A percentile compares a stretch with the other conserved stretches of the same genome.
phyloP scores from a whole-genome alignment of 352 stramenopile species.

The Lagenidium sp. region DNA sequence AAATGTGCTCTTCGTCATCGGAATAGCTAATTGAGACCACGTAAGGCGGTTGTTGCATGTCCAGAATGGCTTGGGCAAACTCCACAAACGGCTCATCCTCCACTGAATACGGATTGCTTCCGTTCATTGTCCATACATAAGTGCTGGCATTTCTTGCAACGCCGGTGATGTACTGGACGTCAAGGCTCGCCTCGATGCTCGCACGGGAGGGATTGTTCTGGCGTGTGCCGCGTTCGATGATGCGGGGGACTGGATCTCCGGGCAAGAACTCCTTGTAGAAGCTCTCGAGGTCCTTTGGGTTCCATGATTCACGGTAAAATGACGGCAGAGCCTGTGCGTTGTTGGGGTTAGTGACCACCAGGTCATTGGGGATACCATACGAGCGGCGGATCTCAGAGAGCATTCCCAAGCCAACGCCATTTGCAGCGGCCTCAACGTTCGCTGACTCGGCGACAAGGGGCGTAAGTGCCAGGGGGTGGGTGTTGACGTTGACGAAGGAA shows the following conservation, averaged over 20 bases:
- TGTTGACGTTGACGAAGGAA: not conserved
- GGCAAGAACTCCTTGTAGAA: constrained; percentile 55
- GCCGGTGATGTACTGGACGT: constrained; percentile 88
- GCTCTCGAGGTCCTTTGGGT: constrained; percentile 31
- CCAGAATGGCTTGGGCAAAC: constrained; percentile 61
- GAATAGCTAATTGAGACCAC: constrained; percentile 89
- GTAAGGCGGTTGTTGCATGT: constrained; percentile 55
- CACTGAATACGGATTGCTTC: constrained; percentile 78
- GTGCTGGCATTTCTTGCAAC: constrained; percentile 71
- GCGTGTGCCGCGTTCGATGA: constrained; percentile 49
- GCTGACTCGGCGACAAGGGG: constrained; percentile 14
- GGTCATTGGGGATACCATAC: constrained; percentile 58
- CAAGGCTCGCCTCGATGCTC: constrained; percentile 76
- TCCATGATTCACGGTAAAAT: constrained; percentile 72
- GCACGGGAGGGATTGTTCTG: constrained; percentile 25
- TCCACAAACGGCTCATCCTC: constrained; percentile 83
- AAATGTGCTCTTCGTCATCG: constrained; percentile 87
- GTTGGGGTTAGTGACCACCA: constrained; percentile 52
- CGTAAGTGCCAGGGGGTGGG: not conserved
- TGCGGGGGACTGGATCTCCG: constrained; percentile 24
- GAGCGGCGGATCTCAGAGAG: constrained; percentile 26
- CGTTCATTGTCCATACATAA: constrained; percentile 73
- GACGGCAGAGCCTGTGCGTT: constrained; percentile 62
- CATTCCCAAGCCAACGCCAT: no score
- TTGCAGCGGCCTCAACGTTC: constrained; percentile 7